phyloP scores from a whole-genome alignment of 1,284 basidiomycete genomes.

The Ceratobasidium papillatum region DNA sequence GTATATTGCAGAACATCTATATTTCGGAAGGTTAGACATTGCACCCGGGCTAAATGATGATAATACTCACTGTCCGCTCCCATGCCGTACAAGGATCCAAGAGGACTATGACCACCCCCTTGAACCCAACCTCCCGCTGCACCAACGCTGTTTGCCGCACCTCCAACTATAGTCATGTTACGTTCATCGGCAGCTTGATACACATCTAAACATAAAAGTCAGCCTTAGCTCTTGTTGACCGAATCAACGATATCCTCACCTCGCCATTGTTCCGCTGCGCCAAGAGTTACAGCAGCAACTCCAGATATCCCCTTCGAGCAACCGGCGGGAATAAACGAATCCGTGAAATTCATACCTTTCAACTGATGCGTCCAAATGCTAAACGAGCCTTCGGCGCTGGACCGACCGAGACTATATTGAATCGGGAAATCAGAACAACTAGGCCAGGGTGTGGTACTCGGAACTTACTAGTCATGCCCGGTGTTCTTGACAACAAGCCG shows the following conservation, averaged over 20 bases:
- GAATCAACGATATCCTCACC: background rate
- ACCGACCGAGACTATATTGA: slow-evolving; percentile 52
- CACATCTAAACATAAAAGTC: slow-evolving; percentile 24
- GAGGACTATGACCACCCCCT: slow-evolving; percentile 39
- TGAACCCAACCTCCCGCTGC: slow-evolving; percentile 42
- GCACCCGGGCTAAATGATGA: background rate
- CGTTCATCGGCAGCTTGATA: slow-evolving; percentile 35
- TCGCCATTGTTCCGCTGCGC: slow-evolving; percentile 37
- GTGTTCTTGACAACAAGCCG: slow-evolving; percentile 60
- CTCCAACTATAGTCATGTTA: slow-evolving; percentile 37
- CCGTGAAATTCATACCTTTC: slow-evolving; percentile 34
- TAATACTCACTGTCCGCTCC: slow-evolving; percentile 38
- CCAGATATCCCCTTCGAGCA: background rate
- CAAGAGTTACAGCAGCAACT: slow-evolving; percentile 28
- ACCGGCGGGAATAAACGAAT: slow-evolving; percentile 11
- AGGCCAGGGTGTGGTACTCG: too few relatives aligned
- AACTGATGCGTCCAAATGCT: slow-evolving; percentile 54
- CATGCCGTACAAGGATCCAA: slow-evolving; percentile 37
- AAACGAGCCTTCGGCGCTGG: slow-evolving; percentile 53
- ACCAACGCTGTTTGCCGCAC: slow-evolving; percentile 36
- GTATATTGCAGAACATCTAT: slow-evolving; percentile 39
- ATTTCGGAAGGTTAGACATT: background rate
- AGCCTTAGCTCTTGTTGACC: background rate
- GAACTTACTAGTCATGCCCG: slow-evolving; percentile 50
- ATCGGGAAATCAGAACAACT: too few relatives aligned